Percentiles rank a stretch among this genome's conserved stretches.
Evolutionary conservation across 305 asterid species (phyloP).

Genomic region (Fraxinus floribunda): DNA sequence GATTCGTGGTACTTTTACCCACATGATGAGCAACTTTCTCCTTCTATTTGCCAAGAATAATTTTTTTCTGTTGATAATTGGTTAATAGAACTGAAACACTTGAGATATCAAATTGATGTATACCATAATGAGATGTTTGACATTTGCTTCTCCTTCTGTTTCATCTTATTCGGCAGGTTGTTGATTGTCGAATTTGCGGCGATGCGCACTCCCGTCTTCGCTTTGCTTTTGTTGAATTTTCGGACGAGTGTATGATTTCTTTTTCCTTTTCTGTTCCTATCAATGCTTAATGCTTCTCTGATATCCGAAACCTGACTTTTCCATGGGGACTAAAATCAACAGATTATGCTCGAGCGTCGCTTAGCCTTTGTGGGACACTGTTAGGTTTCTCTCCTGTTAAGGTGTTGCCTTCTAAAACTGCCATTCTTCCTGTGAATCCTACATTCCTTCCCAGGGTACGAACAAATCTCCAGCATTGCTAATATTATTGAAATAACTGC

Average conservation of each 20-base stretch:
- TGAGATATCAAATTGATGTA: background rate
- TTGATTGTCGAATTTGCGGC: conserved; percentile 91
- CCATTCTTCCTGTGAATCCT: conserved; percentile 92
- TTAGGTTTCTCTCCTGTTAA: conserved; percentile 68
- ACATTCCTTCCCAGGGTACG: conserved; percentile 90
- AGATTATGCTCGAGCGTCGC: conserved; percentile 83
- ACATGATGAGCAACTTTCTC: background rate
- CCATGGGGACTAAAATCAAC: conserved; percentile 22
- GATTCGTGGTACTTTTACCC: background rate
- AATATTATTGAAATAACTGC: background rate
- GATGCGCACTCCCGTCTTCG: conserved; percentile 93
- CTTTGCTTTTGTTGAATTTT: conserved; percentile 89
- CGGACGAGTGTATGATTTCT: conserved; percentile 57
- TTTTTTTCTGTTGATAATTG: background rate
- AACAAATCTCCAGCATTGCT: background rate
- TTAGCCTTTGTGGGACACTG: conserved; percentile 55
- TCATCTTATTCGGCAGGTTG: conserved; percentile 47
- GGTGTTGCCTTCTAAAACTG: conserved; percentile 91
- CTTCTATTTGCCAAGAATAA: background rate
- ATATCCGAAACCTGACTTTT: conserved; percentile 12
- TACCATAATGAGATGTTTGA: background rate
- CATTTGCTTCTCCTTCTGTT: conserved; percentile 8
- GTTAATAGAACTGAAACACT: conserved; percentile 2
- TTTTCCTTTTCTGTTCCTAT: conserved; percentile 1
- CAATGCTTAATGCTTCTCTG: conserved; percentile 10